These are phyloP conservation scores for Datisca glomerata DNA, from an alignment of 306 rosid species.

Conservation along the genomic window DNA sequence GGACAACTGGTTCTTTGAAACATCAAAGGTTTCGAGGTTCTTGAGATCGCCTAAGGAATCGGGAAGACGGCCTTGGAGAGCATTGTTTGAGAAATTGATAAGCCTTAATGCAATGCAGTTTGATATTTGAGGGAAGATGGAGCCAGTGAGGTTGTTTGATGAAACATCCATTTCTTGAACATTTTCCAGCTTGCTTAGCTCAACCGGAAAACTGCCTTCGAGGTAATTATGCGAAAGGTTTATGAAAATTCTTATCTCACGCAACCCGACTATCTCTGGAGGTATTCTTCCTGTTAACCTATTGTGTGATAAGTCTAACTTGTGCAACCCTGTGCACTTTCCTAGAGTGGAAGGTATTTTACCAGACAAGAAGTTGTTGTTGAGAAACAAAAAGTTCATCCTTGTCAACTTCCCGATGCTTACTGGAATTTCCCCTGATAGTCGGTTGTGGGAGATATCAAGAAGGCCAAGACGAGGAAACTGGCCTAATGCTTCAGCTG, in stretches of 20 bases:
- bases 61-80: conserved; percentile 42
- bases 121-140: conserved; percentile 45
- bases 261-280: conserved; percentile 28
- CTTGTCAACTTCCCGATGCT: conserved; percentile 31
- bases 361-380: conserved; percentile 53
- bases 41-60: conserved; percentile 36
- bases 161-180: conserved; percentile 64
- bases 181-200: conserved; percentile 48
- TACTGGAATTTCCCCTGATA: conserved; percentile 41
- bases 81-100: conserved; percentile 45
- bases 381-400: conserved; percentile 41
- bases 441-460: conserved; percentile 45
- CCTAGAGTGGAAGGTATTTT: conserved; percentile 43
- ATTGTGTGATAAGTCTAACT: conserved; percentile 58
- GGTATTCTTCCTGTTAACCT: conserved; percentile 46
- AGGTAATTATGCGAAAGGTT: conserved; percentile 56
- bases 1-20: conserved; percentile 38
- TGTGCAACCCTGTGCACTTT: conserved; percentile 32
- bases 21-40: conserved; percentile 43
- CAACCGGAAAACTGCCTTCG: conserved; percentile 50
- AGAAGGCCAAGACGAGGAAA: conserved; percentile 35
- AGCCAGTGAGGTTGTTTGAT: conserved; percentile 43
- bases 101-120: conserved; percentile 43
- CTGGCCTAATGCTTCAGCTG: conserved; percentile 19
- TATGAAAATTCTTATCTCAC: conserved; percentile 53